Percentiles rank a stretch among this genome's conserved stretches.
These are phyloP conservation scores for Skeletonema potamos DNA, from an alignment of 108 stramenopile species.

Conservation along the genomic window DNA sequence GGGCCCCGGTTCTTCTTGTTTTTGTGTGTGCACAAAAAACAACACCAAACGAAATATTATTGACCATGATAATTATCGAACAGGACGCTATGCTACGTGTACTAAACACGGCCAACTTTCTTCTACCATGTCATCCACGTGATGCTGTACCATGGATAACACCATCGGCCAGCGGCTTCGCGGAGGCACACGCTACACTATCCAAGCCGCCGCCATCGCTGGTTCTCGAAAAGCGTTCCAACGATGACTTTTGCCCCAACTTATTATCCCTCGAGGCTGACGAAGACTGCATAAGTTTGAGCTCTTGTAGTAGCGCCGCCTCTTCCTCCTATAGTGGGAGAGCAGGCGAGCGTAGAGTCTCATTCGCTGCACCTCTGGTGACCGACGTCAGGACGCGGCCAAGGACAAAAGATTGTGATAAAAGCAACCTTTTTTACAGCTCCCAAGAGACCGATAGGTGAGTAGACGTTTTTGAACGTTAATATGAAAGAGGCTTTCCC, in stretches of 20 bases:
- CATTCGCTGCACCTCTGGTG: constrained; percentile 65
- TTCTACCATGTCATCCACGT: constrained; percentile 35
- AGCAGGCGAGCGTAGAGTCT: constrained; percentile 54
- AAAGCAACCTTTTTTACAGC: constrained; percentile 58
- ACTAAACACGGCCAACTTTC: constrained; percentile 26
- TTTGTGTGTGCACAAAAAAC: background rate
- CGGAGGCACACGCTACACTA: background rate
- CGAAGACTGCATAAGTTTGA: constrained; percentile 41
- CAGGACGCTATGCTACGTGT: constrained; percentile 62
- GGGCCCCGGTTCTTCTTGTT: background rate
- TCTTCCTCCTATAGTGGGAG: constrained; percentile 35
- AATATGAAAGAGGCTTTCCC: background rate
- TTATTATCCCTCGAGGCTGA: constrained; percentile 39
- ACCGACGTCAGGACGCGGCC: constrained; percentile 73
- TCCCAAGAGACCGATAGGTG: constrained; percentile 72
- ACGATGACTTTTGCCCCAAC: constrained; percentile 45
- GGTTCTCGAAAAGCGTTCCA: constrained; percentile 7
- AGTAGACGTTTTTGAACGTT: constrained; percentile 17
- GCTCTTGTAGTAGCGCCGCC: constrained; percentile 59
- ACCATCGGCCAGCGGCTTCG: background rate
- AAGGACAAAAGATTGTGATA: constrained; percentile 47
- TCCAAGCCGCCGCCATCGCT: background rate
- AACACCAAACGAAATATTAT: background rate
- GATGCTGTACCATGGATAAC: constrained; percentile 11
- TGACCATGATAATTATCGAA: constrained; percentile 76